Percentiles rank a stretch among this genome's conserved stretches.
These are phyloP conservation scores for Penicillium sp. DNA, from an alignment of 2,329 filamentous ascomycete species.

Conservation along the genomic window DNA sequence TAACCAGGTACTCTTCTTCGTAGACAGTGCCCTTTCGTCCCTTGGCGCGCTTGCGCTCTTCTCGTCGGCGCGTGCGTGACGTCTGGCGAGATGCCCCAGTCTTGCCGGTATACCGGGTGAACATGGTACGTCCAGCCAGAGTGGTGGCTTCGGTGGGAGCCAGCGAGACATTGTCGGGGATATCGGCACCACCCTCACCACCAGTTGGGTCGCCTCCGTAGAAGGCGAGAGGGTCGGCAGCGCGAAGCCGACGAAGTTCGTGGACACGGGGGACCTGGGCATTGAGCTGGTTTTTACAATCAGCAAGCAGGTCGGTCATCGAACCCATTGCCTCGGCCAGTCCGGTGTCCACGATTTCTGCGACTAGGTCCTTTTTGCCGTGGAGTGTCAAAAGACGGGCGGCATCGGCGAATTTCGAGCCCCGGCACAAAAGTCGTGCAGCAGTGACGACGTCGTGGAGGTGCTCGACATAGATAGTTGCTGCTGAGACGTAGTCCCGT, in stretches of 20 bases:
- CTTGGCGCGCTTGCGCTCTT: conserved; percentile 90
- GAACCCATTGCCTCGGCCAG: conserved; percentile 74
- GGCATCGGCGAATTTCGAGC: conserved; percentile 83
- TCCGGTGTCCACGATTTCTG: conserved; percentile 66
- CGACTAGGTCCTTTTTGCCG: conserved; percentile 58
- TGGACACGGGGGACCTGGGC: conserved; percentile 81
- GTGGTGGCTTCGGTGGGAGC: conserved; percentile 81
- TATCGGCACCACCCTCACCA: conserved; percentile 55
- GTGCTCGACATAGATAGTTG: conserved; percentile 75
- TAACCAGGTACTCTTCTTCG: conserved; percentile 94
- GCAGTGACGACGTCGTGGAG: conserved; percentile 66
- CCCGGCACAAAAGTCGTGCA: conserved; percentile 75
- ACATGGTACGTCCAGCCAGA: conserved; percentile 70
- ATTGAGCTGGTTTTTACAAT: conserved; percentile 78
- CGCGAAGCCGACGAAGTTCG: conserved; percentile 75
- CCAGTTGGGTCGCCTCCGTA: conserved; percentile 69
- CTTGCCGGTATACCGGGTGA: conserved; percentile 84
- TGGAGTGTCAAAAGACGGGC: conserved; percentile 66
- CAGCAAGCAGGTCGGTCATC: conserved; percentile 85
- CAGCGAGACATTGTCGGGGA: conserved; percentile 88
- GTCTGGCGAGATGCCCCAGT: conserved; percentile 61
- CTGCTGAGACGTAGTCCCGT: conserved; percentile 76
- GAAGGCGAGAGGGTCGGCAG: conserved; percentile 79
- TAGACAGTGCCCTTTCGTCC: conserved; percentile 97
- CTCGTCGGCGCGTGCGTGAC: conserved; percentile 77